Base-by-base conservation (phyloP, 108 stramenopile genomes). In the Poteriospumella lacustris region DNA sequence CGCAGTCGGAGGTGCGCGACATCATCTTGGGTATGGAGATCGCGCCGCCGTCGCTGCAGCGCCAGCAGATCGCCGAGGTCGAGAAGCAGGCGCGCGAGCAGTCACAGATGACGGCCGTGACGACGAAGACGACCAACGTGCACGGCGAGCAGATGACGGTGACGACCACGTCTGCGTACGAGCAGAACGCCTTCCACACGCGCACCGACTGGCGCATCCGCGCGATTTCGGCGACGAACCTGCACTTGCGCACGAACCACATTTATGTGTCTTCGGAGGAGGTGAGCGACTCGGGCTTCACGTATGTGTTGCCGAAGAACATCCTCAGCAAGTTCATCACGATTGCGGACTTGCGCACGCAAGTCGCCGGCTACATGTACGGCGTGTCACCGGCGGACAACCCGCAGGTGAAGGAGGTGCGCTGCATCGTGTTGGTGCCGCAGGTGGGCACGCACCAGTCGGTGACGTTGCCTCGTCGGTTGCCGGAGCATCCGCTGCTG, bases 21-120 rank as follows among this genome's bases (percentile, higher is more conserved):
- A 97, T 99, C 80, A 99, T 99, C 80, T 89, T 99, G 43, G 98
- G 98, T 36, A 95, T 95, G 96, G 98, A 99, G 84, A 97, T 99
- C 79, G 92, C 95, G 19, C 98, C 98, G 40, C 98, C 98, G 38
- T 95, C 94, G 1, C 89, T 97, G 80, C 98, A 99, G 80, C 88
- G 98, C 1, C 96, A 99, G 79, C 98, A 99, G 86, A 93, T 99
- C 44, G 95, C 98, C 2, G 98, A 99, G 88, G 95, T 99, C 79
- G 98, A 99, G 89, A 93, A 94, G 68, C 95, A 96, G 79, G 93
- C 96, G 39, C 84, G 95, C 12, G 95, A 96, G 77, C 95, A 96
- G 80, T 91, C 93, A 19, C 94, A 96, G 80, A 85, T 97, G 87
- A 95, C 95, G 31, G 96, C 96, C 39, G 93, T 94, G 19, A 97